Evolutionary conservation across 225 moss, liverwort and hornwort species (phyloP), one percentile per base, ranked within the genome.

Genomic region (Climacium dendroides): DNA sequence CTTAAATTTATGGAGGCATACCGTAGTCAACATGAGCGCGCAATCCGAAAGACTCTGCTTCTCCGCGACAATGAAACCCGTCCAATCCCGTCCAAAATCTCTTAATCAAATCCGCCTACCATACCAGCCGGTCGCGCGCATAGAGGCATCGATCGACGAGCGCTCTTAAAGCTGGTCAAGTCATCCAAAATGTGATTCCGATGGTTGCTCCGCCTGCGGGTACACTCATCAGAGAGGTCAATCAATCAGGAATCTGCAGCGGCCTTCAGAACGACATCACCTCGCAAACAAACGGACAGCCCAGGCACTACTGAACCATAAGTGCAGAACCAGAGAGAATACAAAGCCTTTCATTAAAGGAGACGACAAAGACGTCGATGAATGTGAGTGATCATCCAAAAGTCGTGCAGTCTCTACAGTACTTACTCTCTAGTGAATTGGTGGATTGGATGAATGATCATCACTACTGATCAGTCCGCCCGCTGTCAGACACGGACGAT

Each of bases 401-500:
- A 57, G 26, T 39, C 43, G 72, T 10, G 10, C 19, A 6, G 73
- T 74, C 50, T 0, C 7, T 32, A 34, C 48, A 48, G 10, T 48
- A 48, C 7, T 6, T 45, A 45, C 50, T 50, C 34, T 5, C 26
- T 4, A 5, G 26, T 20, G 43, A 35, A 39, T 52, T 74, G 60
- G 61, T 55, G 19, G 77, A 81, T 10, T 54, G 57, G 87, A 91
- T 87, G 91, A 71, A 91, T 87, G 89, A 63, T 6, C 63, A 81
- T 87, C 71, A 87, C 64, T 35, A 62, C 62, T 59, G 75, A 72
- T 81, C n/a, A n/a, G n/a, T n/a, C 55, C 16, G 34, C 7, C n/a
- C 18, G 74, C 41, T 85, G 91, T 87, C 87, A 87, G 91, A 89
- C 87, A 89, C 87, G 84, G 85, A 85, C 87, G 78, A 91, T 80